Percentiles rank a stretch among this genome's conserved stretches.
phyloP scores from a whole-genome alignment of 1,284 basidiomycete species.

The Trichosporon ovoides region DNA sequence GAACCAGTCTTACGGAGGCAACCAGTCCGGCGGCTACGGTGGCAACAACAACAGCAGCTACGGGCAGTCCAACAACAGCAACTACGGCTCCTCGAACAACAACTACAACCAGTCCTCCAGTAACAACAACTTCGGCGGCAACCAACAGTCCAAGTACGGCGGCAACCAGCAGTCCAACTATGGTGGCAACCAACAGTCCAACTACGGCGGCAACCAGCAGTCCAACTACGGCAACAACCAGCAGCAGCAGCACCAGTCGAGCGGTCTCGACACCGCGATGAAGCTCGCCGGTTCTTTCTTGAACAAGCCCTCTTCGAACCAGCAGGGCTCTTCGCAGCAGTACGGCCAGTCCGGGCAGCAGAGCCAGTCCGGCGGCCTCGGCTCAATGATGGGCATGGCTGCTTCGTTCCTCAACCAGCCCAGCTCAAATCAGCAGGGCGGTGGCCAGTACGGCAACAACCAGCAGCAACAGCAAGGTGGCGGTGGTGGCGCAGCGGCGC shows the following conservation, averaged over 20 bases:
- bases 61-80: not conserved
- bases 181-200: not conserved
- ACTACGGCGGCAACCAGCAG: not conserved
- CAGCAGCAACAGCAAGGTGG: not conserved
- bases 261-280: constrained; percentile 1
- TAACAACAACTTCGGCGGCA: not conserved
- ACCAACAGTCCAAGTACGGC: not conserved
- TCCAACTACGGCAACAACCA: not conserved
- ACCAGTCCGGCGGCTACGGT: not conserved
- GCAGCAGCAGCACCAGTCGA: not conserved
- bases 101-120: too few relatives aligned
- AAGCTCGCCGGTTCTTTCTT: not conserved
- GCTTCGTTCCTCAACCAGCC: not conserved
- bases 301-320: not conserved
- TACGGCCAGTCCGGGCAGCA: not conserved
- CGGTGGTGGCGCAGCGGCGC: constrained; percentile 2
- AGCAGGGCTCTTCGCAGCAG: not conserved
- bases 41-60: not conserved
- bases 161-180: not conserved
- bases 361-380: not conserved
- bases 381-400: not conserved
- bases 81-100: too few relatives aligned
- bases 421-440: not conserved
- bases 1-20: not conserved
- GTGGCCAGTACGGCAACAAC: not conserved